phyloP scores from a whole-genome alignment of 163 green algal genomes.

The Picocystis sp. region DNA sequence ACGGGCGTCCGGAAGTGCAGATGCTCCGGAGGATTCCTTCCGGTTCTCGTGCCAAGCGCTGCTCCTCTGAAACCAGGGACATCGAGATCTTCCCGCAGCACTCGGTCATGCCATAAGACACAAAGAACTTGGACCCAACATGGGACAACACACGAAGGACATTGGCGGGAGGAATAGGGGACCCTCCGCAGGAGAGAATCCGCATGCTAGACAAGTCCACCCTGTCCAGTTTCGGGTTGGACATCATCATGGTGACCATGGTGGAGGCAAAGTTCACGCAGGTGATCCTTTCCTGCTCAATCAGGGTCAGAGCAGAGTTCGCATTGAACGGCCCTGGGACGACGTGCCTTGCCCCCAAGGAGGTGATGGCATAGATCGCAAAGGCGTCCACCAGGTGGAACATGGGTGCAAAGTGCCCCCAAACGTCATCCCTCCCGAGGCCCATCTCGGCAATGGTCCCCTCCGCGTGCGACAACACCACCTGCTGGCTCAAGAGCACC shows the following conservation, averaged over 20 bases:
- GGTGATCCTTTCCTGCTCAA: slow-evolving; percentile 48
- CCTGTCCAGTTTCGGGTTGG: slow-evolving; percentile 8
- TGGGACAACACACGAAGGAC: slow-evolving; percentile 39
- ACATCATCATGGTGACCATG: slow-evolving; percentile 65
- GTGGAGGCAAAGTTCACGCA: slow-evolving; percentile 68
- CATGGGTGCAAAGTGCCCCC: slow-evolving; percentile 74
- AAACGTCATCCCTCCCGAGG: slow-evolving; percentile 53
- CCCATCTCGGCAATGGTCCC: slow-evolving; percentile 66
- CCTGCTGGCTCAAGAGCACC: slow-evolving; percentile 52
- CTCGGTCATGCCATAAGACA: slow-evolving; percentile 89
- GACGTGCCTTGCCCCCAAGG: slow-evolving; percentile 61
- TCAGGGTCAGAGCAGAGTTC: slow-evolving; percentile 31
- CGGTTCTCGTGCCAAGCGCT: background rate
- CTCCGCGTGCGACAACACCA: slow-evolving; percentile 53
- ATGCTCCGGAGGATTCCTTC: slow-evolving; percentile 35
- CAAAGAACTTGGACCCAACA: slow-evolving; percentile 78
- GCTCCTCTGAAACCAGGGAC: slow-evolving; percentile 41
- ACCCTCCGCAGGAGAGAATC: slow-evolving; percentile 65
- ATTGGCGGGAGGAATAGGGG: slow-evolving; percentile 38
- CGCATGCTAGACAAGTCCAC: slow-evolving; percentile 55
- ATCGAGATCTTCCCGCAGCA: slow-evolving; percentile 88
- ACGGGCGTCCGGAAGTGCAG: slow-evolving; percentile 55
- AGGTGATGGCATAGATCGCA: slow-evolving; percentile 66
- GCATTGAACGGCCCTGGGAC: slow-evolving; percentile 45
- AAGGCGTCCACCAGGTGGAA: slow-evolving; percentile 91